A percentile compares a stretch with the other conserved stretches of the same genome.
Evolutionary conservation across 2,329 filamentous ascomycete genomes (phyloP).

Genomic region (Albophoma yamanashiensis): DNA sequence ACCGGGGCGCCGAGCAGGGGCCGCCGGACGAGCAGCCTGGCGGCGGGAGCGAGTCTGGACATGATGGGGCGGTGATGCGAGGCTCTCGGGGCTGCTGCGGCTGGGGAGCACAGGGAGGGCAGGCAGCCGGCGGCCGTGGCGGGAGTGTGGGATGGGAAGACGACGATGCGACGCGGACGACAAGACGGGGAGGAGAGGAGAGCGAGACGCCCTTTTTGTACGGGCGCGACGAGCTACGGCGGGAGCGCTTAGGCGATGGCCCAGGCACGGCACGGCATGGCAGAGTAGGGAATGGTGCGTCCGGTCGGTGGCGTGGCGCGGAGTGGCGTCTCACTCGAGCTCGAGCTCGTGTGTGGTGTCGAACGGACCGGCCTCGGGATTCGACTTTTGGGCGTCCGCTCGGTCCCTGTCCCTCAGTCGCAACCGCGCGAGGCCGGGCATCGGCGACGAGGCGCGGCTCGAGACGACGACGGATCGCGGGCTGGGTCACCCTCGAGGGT

Average conservation of each 20-base stretch:
- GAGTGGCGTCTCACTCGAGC: background rate
- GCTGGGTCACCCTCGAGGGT: background rate
- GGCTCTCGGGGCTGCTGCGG: background rate
- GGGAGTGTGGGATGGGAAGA: background rate
- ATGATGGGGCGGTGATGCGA: constrained; percentile 6
- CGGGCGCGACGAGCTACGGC: background rate
- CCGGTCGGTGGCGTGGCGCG: background rate
- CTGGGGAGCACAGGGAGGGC: background rate
- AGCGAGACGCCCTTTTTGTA: constrained; percentile 1
- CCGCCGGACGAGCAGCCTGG: constrained; percentile 10
- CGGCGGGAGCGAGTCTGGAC: constrained; percentile 14
- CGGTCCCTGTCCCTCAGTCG: too few species aligned
- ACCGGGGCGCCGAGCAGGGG: constrained; percentile 4
- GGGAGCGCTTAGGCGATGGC: background rate
- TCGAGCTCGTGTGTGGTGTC: background rate
- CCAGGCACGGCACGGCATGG: background rate
- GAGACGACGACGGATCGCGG: background rate
- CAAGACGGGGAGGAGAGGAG: background rate
- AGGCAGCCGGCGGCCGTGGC: background rate
- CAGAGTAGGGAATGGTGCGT: background rate
- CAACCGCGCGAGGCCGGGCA: background rate
- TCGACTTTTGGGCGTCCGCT: background rate
- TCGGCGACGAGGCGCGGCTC: constrained; percentile 1
- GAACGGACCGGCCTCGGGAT: background rate
- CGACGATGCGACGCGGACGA: background rate